These are phyloP conservation scores for Conoideocrella luteorostrata DNA, from an alignment of 2,329 filamentous ascomycete genomes.

Conservation along the genomic window DNA sequence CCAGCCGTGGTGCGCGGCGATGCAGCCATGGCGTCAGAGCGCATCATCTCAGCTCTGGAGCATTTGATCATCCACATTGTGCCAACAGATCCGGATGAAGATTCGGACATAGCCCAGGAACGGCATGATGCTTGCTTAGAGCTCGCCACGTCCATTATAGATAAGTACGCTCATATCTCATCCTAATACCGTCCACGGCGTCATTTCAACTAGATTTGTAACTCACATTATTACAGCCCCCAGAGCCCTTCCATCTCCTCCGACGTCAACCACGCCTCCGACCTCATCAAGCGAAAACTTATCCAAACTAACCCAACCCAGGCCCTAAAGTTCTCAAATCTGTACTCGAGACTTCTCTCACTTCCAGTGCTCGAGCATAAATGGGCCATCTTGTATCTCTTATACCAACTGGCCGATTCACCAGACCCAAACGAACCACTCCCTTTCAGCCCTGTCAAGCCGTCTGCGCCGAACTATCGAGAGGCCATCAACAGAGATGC, in stretches of 20 bases:
- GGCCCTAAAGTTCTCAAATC: constrained; percentile 78
- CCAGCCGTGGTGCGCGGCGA: constrained; percentile 26
- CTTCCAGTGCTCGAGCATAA: constrained; percentile 91
- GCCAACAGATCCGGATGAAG: constrained; percentile 57
- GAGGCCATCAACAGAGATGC: constrained; percentile 31
- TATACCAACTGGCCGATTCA: constrained; percentile 74
- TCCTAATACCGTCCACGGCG: too few species aligned
- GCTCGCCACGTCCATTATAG: constrained; percentile 44
- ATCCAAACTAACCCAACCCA: constrained; percentile 71
- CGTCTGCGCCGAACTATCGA: constrained; percentile 30
- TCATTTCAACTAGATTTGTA: too few species aligned
- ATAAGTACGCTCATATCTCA: too few species aligned
- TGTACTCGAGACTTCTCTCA: constrained; percentile 84
- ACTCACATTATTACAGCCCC: constrained; percentile 31
- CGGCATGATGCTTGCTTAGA: constrained; percentile 58
- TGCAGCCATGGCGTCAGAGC: constrained; percentile 54
- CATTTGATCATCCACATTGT: constrained; percentile 71
- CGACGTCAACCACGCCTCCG: constrained; percentile 85
- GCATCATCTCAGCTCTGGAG: constrained; percentile 73
- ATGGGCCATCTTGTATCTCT: constrained; percentile 90
- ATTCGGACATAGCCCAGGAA: constrained; percentile 61
- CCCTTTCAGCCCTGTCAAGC: constrained; percentile 37
- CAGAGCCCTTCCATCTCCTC: constrained; percentile 51
- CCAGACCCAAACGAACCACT: constrained; percentile 48
- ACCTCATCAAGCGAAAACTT: constrained; percentile 84